Percentiles rank a stretch among this genome's conserved stretches.
Conservation (phyloP, 331 rosid genomes). For the Spiraea crenata region DNA sequence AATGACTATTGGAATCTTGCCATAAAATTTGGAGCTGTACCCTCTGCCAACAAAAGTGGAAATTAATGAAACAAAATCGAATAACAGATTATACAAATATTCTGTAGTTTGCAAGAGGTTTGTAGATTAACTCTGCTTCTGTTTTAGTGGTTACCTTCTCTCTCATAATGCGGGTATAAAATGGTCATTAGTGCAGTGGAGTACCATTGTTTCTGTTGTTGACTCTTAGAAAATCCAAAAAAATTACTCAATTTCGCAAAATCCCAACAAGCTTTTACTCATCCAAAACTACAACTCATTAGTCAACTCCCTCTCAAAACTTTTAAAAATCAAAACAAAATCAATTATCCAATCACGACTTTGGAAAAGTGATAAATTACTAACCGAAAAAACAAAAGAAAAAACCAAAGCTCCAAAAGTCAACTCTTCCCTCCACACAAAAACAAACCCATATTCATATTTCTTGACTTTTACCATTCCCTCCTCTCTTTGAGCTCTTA, state of each 20-base stretch:
- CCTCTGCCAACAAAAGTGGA: neutral
- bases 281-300: neutral
- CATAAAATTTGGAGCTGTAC: neutral
- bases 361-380: neutral
- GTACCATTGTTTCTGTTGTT: neutral
- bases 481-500: slow-evolving; percentile 15
- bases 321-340: slow-evolving; percentile 10
- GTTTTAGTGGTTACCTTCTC: no score
- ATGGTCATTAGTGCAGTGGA: neutral
- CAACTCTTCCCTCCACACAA: slow-evolving; percentile 34
- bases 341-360: slow-evolving; percentile 18
- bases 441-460: neutral
- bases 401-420: slow-evolving; percentile 15
- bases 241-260: neutral
- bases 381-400: neutral
- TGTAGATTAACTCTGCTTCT: no score
- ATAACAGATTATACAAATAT: neutral
- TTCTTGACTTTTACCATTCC: slow-evolving; percentile 5
- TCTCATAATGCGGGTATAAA: no score
- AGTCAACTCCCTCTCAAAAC: slow-evolving; percentile 43
- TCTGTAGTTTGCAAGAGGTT: neutral
- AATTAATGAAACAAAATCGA: neutral
- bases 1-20: neutral
- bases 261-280: slow-evolving; percentile 4
- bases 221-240: neutral